phyloP scores from a whole-genome alignment of 2,329 filamentous ascomycete species.

The Graphilbum sp. region DNA sequence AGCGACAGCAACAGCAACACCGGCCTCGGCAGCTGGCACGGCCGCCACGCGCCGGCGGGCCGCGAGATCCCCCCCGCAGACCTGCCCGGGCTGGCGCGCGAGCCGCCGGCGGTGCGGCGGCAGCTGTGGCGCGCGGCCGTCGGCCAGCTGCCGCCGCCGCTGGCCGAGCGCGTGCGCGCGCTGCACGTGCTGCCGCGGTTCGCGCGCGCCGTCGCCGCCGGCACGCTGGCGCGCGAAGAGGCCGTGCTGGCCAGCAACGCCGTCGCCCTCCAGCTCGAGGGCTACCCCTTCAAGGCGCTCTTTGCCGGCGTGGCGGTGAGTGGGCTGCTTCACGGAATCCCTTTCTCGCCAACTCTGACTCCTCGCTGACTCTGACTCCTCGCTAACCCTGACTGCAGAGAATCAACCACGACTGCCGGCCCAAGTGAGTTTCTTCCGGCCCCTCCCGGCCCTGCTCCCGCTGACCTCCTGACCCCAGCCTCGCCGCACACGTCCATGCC shows the following conservation, averaged over 20 bases:
- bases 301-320: conserved; percentile 9
- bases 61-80: background rate
- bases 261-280: conserved; percentile 14
- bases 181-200: conserved; percentile 4
- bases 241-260: conserved; percentile 18
- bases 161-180: background rate
- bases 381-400: conserved; percentile 5
- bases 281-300: conserved; percentile 10
- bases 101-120: conserved; percentile 1
- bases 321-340: background rate
- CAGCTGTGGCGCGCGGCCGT: conserved; percentile 2
- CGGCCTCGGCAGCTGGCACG: no score
- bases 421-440: conserved; percentile 6
- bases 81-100: conserved; percentile 5
- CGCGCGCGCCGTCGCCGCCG: background rate
- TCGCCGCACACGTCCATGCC: conserved; percentile 10
- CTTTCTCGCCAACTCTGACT: background rate
- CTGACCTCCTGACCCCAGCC: conserved; percentile 5
- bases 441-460: background rate
- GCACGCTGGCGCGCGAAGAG: conserved; percentile 14
- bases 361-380: background rate
- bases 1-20: no score
- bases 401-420: conserved; percentile 15
- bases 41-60: background rate
- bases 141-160: conserved; percentile 2